Evolutionary conservation across 169 alveolate species (phyloP).

Genomic region (Plasmodium ovale): DNA sequence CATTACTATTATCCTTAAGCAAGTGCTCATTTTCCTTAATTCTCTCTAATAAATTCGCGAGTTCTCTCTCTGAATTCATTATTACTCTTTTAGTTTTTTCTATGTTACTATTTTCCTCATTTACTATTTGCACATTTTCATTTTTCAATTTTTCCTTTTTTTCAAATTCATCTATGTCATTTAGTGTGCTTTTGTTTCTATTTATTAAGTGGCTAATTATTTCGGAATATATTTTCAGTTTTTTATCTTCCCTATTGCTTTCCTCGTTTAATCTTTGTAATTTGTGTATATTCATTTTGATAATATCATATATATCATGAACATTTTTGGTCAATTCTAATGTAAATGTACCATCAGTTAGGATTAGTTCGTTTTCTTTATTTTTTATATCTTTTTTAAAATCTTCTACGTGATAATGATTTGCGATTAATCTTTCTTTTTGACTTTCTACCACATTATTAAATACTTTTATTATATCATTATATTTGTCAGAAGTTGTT

Average conservation of each 20-base stretch:
- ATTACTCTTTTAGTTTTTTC: background rate
- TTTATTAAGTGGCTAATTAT: background rate
- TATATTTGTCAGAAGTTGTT: background rate
- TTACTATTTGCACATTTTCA: background rate
- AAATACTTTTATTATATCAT: background rate
- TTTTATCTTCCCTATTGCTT: background rate
- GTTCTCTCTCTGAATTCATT: background rate
- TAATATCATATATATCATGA: constrained; percentile 4
- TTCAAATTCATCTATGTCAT: background rate
- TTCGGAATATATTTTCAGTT: background rate
- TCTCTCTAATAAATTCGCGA: too few relatives aligned
- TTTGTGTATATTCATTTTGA: background rate
- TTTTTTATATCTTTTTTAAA: background rate
- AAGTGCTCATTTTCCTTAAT: too few relatives aligned
- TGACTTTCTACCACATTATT: background rate
- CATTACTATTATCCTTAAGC: too few relatives aligned
- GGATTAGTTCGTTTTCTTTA: background rate
- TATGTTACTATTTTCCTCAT: background rate
- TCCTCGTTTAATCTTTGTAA: background rate
- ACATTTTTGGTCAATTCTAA: background rate
- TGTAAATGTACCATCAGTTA: background rate
- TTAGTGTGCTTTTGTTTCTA: background rate
- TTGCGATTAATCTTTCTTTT: constrained; percentile 9
- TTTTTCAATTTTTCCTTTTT: background rate
- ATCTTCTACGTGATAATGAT: background rate